phyloP scores from a whole-genome alignment of 2,329 filamentous ascomycete genomes.

The Podosphaera fusca region DNA sequence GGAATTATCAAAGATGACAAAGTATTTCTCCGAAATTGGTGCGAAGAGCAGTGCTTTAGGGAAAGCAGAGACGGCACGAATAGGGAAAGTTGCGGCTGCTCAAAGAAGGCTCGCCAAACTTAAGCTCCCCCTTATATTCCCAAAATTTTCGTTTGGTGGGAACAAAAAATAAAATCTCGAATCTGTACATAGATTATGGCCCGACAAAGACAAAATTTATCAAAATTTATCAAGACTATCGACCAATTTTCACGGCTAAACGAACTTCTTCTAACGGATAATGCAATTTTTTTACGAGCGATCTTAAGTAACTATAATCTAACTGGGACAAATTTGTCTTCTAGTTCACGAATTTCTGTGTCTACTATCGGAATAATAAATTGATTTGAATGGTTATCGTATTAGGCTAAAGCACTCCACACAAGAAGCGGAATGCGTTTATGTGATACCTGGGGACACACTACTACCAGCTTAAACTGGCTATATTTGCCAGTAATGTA shows the following conservation, averaged over 20 bases:
- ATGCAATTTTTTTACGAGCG: background rate
- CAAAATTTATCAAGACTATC: no score
- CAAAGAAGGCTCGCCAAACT: slow-evolving; percentile 47
- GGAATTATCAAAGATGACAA: slow-evolving; percentile 44
- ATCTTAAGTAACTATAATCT: no score
- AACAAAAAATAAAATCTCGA: slow-evolving; percentile 4
- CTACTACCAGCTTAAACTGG: background rate
- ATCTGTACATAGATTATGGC: background rate
- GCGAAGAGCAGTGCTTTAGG: slow-evolving; percentile 30
- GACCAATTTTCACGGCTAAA: no score
- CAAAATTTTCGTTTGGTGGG: slow-evolving; percentile 25
- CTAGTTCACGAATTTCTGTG: no score
- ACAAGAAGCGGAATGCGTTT: background rate
- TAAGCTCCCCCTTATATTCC: slow-evolving; percentile 60
- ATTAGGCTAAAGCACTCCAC: background rate
- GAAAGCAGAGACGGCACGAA: slow-evolving; percentile 25
- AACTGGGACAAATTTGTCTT: no score
- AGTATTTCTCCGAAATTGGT: slow-evolving; percentile 58
- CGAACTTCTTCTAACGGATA: background rate
- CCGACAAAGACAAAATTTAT: background rate
- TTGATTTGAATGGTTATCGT: background rate
- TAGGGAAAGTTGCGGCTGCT: slow-evolving; percentile 34
- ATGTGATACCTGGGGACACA: background rate
- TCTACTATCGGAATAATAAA: no score
- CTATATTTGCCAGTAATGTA: background rate